Conservation (phyloP, 179 eudicot species). For the Corrigiola litoralis region DNA sequence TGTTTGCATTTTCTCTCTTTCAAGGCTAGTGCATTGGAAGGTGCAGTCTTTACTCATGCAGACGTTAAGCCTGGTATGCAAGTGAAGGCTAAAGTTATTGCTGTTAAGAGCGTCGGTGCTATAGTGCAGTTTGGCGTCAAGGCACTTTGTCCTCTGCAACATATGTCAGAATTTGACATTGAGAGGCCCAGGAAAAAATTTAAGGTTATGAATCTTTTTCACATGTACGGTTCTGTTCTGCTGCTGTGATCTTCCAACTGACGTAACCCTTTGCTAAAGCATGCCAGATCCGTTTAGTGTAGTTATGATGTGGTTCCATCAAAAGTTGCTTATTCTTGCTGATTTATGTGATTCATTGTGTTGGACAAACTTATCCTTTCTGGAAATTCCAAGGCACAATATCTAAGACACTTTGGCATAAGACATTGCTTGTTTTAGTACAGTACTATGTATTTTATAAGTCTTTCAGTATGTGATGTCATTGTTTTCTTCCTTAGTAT, state of each 20-base stretch:
- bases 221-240: background rate
- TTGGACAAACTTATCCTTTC: too few relatives aligned
- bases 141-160: constrained; percentile 94
- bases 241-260: background rate
- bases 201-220: constrained; percentile 42
- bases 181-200: constrained; percentile 83
- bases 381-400: too few relatives aligned
- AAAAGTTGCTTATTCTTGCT: too few relatives aligned
- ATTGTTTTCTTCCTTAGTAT: background rate
- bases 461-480: background rate
- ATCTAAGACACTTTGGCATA: too few relatives aligned
- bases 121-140: constrained; percentile 90
- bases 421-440: background rate
- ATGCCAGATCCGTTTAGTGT: too few relatives aligned
- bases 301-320: too few relatives aligned
- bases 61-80: constrained; percentile 98
- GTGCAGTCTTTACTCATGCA: constrained; percentile 94
- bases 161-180: constrained; percentile 93
- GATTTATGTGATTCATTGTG: background rate
- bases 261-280: too few relatives aligned
- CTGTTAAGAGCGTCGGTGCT: constrained; percentile 62
- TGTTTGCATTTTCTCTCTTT: constrained; percentile 6
- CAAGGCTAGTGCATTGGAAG: constrained; percentile 94
- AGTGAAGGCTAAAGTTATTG: constrained; percentile 76
- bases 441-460: background rate